phyloP scores from a whole-genome alignment of 495 filamentous ascomycete species.

The Halenospora varia region DNA sequence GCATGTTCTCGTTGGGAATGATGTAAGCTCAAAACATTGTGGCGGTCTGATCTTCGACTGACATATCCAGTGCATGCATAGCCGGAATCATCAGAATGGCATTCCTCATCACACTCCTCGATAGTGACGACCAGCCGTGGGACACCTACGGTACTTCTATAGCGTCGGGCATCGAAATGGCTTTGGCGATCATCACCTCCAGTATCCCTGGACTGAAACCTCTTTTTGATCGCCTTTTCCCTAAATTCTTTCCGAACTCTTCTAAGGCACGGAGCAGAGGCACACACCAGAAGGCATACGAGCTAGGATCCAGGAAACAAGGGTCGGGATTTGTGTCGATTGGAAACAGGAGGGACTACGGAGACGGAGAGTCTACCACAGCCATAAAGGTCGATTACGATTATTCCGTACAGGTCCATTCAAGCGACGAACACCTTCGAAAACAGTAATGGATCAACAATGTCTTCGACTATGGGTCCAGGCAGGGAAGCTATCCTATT shows the following conservation, averaged over 20 bases:
- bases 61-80: not conserved
- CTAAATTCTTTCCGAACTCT: not conserved
- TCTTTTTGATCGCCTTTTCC: not conserved
- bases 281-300: not conserved
- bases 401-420: not conserved
- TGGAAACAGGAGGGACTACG: not conserved
- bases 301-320: not conserved
- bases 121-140: not conserved
- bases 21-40: not conserved
- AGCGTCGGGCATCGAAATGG: not conserved
- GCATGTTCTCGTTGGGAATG: not conserved
- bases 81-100: not conserved
- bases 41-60: not conserved
- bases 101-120: not conserved
- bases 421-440: not conserved
- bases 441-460: not conserved
- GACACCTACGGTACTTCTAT: not conserved
- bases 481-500: too few relatives aligned
- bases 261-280: not conserved
- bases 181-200: not conserved
- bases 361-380: not conserved
- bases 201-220: not conserved
- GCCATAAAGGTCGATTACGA: not conserved
- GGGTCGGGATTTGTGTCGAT: not conserved
- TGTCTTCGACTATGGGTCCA: too few relatives aligned